Evolutionary conservation across 352 stramenopile species (phyloP).

Genomic region (Pythium utonaiense): DNA sequence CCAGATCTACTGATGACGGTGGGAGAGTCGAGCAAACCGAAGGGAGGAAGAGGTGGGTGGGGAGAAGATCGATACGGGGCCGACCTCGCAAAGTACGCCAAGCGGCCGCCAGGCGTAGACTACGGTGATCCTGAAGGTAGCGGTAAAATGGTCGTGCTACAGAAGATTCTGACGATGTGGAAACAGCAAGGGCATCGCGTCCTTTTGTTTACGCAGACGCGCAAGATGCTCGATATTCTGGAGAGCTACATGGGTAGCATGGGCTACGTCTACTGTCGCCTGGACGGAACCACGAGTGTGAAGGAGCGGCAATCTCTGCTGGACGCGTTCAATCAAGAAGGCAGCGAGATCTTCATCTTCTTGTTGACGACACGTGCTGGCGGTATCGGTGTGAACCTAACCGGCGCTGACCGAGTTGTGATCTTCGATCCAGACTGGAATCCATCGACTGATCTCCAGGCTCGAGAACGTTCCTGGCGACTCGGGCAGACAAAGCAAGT

Average conservation of each 20-base stretch:
- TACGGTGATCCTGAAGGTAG: slow-evolving; percentile 72
- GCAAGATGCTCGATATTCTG: slow-evolving; percentile 97
- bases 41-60: background rate
- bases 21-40: slow-evolving; percentile 31
- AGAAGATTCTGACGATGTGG: slow-evolving; percentile 94
- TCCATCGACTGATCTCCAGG: slow-evolving; percentile 94
- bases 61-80: slow-evolving; percentile 29
- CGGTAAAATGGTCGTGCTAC: slow-evolving; percentile 96
- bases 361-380: slow-evolving; percentile 88
- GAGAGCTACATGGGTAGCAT: slow-evolving; percentile 86
- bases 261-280: slow-evolving; percentile 89
- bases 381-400: slow-evolving; percentile 96
- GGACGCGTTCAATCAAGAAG: slow-evolving; percentile 94
- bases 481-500: slow-evolving; percentile 88
- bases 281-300: slow-evolving; percentile 97
- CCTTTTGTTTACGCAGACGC: slow-evolving; percentile 97
- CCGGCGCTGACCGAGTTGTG: slow-evolving; percentile 94
- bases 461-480: slow-evolving; percentile 96
- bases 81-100: slow-evolving; percentile 12
- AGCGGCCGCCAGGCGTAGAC: background rate
- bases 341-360: slow-evolving; percentile 77
- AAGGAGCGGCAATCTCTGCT: slow-evolving; percentile 92
- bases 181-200: slow-evolving; percentile 94
- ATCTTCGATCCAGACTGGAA: slow-evolving; percentile 99
- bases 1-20: slow-evolving; percentile 90